A percentile compares a stretch with the other conserved stretches of the same genome.
Conservation (phyloP, 306 rosid species). For the Coriaria nepalensis region DNA sequence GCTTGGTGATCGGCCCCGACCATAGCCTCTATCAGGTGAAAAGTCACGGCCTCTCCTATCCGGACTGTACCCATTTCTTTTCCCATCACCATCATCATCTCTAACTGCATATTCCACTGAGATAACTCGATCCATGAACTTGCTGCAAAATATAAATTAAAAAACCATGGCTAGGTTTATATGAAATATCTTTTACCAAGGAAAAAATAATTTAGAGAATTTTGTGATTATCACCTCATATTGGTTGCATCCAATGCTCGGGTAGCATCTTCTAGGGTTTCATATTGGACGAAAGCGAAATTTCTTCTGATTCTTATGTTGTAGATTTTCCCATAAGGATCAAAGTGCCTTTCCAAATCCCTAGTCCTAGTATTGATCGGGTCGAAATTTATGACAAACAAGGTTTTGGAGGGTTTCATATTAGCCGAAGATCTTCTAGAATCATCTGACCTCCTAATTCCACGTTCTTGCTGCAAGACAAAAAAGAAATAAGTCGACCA, state of each 20-base stretch:
- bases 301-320: constrained; percentile 89
- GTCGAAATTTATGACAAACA: constrained; percentile 92
- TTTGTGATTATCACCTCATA: constrained; percentile 35
- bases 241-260: constrained; percentile 84
- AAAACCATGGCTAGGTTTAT: neutral
- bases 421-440: constrained; percentile 60
- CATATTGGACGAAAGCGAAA: constrained; percentile 93
- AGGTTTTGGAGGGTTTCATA: constrained; percentile 76
- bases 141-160: constrained; percentile 42
- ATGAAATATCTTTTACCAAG: too few relatives aligned
- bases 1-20: constrained; percentile 68
- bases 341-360: constrained; percentile 98
- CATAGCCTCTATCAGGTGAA: constrained; percentile 37
- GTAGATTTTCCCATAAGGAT: constrained; percentile 79
- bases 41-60: constrained; percentile 50
- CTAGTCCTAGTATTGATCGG: constrained; percentile 77
- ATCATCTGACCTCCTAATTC: constrained; percentile 62
- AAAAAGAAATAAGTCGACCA: too few relatives aligned
- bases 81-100: constrained; percentile 54
- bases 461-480: constrained; percentile 62
- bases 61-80: constrained; percentile 71
- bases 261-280: constrained; percentile 83
- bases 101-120: constrained; percentile 86
- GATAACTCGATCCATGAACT: constrained; percentile 82
- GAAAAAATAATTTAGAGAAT: constrained; percentile 9